A percentile compares a stretch with the other conserved stretches of the same genome.
Evolutionary conservation across 805 yeast species (phyloP).

Genomic region (Monosporozyma unispora): DNA sequence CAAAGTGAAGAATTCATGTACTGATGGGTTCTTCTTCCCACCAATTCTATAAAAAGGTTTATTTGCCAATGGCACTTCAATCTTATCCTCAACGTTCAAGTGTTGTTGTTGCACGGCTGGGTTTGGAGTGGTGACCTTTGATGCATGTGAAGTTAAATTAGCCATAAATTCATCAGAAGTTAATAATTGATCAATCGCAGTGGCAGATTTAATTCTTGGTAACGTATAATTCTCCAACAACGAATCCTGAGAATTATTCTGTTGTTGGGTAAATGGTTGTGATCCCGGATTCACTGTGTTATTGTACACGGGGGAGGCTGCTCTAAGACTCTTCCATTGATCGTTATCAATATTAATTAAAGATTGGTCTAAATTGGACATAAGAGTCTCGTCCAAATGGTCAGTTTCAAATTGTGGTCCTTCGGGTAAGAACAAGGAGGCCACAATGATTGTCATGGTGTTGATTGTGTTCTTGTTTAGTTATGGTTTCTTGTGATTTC

Average conservation of each 20-base stretch:
- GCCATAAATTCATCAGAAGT: conserved; percentile 27
- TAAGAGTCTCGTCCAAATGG: conserved; percentile 3
- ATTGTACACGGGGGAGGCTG: not conserved
- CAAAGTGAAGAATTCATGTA: conserved; percentile 1
- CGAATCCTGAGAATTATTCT: conserved; percentile 6
- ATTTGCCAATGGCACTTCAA: not conserved
- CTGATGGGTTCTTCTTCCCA: conserved; percentile 1
- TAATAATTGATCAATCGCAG: conserved; percentile 11
- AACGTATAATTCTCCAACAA: conserved; percentile 3
- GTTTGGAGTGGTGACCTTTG: conserved; percentile 6
- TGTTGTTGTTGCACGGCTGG: conserved; percentile 10
- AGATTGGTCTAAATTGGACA: conserved; percentile 1
- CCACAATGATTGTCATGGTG: conserved; percentile 55
- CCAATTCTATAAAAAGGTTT: conserved; percentile 1
- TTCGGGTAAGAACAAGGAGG: conserved; percentile 64
- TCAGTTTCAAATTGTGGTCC: conserved; percentile 48
- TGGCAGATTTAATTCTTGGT: conserved; percentile 5
- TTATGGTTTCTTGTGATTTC: not conserved
- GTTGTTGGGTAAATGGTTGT: not conserved
- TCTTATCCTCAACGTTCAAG: not conserved
- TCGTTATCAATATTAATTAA: conserved; percentile 2
- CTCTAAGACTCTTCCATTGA: not conserved
- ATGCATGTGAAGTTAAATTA: conserved; percentile 30
- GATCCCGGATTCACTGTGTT: not conserved
- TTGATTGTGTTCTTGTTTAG: no score